Evolutionary conservation across 2,329 filamentous ascomycete species (phyloP), one percentile per base, ranked within the genome.

Genomic region (Lasiodiplodia sp.): DNA sequence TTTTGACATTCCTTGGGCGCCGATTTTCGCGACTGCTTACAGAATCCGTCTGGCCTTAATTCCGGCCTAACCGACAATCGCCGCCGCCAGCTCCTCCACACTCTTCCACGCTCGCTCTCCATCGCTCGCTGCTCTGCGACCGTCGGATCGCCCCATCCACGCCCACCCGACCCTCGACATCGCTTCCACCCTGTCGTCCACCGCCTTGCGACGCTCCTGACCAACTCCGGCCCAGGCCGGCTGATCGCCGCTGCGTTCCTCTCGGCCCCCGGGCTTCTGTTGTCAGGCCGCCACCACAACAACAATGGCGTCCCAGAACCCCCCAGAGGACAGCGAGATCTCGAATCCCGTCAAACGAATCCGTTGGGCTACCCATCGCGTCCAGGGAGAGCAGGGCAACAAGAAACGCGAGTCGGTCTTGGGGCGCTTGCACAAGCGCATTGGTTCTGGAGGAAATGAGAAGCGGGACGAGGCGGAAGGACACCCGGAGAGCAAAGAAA

Each of bases 301-400:
- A 66, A 72, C 71, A 64, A 80, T 81, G 73, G 73, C 73, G 52
- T 51, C 70, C 34, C 72, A 73, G 69, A 73, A 71, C 47, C 69
- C 72, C 62, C 72, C 72, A 63, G 80, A 82, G 69, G 78, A 81
- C 72, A 86, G 81, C 73, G 84, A 88, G 73, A 82, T 86, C 69
- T 87, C 87, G 53, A 87, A 86, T 71, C 86, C 87, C 10, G 91
- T 90, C 25, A 93, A 95, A 78, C 87, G 94, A 77, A 90, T 96
- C 80, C 87, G 96, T 89, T 98, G 96, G 96, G 95, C 96, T 21
- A 98, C 96, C n/a, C 92, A 94, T 76, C 92, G 93, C 79, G 88
- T 92, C 79, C 90, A 90, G 16, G 89, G 92, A 75, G 87, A 90
- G 77, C 92, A 90, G 78, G 93, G 91, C 72, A 85, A 87, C 73